A percentile compares a stretch with the other conserved stretches of the same genome.
Evolutionary conservation across 2,329 filamentous ascomycete species (phyloP).

Genomic region (Fonsecaea pugnacius): DNA sequence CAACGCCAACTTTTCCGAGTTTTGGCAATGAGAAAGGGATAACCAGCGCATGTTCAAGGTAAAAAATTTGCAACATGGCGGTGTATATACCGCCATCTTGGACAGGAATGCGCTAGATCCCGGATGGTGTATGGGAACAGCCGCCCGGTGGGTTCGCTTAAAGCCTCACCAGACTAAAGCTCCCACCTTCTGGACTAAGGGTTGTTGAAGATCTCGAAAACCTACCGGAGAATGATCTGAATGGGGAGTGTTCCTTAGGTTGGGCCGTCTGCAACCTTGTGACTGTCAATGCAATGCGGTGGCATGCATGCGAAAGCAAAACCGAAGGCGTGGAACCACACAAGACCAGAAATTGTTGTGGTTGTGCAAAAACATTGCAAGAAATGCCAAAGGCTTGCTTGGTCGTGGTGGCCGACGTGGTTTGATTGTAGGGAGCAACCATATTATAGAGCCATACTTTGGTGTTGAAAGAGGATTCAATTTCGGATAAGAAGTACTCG

Average conservation of each 20-base stretch:
- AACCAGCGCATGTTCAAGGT: background rate
- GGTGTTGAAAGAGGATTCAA: background rate
- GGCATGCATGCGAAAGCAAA: background rate
- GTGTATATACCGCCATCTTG: constrained; percentile 29
- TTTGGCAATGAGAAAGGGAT: constrained; percentile 5
- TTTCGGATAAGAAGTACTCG: background rate
- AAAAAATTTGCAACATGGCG: constrained; percentile 9
- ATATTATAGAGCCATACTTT: background rate
- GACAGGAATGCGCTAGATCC: background rate
- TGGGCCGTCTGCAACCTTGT: background rate
- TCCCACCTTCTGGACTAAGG: constrained; percentile 12
- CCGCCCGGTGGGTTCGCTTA: constrained; percentile 14
- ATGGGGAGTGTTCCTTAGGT: background rate
- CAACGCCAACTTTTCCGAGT: background rate
- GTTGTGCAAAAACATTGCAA: background rate
- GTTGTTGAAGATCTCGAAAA: constrained; percentile 15
- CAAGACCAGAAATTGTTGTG: background rate
- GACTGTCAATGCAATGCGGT: constrained; percentile 2
- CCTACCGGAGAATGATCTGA: constrained; percentile 8
- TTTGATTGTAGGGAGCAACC: background rate
- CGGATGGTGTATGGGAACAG: constrained; percentile 26
- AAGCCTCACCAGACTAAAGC: constrained; percentile 1
- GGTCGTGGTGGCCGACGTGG: background rate
- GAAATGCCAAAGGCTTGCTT: background rate
- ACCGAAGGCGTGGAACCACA: background rate